Conservation (phyloP, 352 stramenopile species). For the Pythium biforme region DNA sequence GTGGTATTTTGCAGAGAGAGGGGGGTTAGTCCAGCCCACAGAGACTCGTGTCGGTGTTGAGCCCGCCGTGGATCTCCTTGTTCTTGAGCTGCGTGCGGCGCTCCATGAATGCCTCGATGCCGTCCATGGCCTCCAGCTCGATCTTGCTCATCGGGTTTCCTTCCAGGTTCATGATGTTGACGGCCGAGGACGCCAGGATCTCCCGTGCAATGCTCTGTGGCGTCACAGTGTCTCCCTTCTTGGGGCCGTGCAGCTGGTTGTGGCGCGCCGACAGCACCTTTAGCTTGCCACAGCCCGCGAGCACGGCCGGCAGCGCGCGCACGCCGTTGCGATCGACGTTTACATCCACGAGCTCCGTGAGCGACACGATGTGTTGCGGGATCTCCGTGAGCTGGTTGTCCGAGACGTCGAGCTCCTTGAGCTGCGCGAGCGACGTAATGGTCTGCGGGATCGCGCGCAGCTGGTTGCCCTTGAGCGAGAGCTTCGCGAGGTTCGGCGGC, state of each 20-base stretch:
- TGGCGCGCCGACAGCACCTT: conserved; percentile 65
- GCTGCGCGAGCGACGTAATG: conserved; percentile 43
- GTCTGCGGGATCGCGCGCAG: conserved; percentile 41
- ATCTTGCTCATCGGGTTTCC: conserved; percentile 79
- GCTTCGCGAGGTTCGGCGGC: conserved; percentile 71
- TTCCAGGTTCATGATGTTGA: conserved; percentile 85
- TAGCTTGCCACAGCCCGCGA: conserved; percentile 65
- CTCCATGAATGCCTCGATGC: conserved; percentile 68
- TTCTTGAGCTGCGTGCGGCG: conserved; percentile 83
- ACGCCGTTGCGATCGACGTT: conserved; percentile 66
- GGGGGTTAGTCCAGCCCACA: conserved; percentile 65
- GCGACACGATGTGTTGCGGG: conserved; percentile 39
- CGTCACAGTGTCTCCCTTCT: conserved; percentile 17
- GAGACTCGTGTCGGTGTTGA: conserved; percentile 78
- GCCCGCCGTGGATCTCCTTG: conserved; percentile 82
- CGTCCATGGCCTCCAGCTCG: conserved; percentile 75
- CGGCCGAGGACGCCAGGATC: conserved; percentile 50
- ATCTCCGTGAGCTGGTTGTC: conserved; percentile 55
- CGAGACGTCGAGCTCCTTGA: conserved; percentile 72
- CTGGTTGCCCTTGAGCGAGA: conserved; percentile 69
- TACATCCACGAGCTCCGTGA: conserved; percentile 64
- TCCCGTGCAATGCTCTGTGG: conserved; percentile 54
- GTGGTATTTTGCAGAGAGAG: too few relatives aligned
- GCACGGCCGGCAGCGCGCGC: conserved; percentile 35
- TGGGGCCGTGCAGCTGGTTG: conserved; percentile 42